Evolutionary conservation across 2,329 filamentous ascomycete species (phyloP).

Genomic region (Passalora sequoiae): DNA sequence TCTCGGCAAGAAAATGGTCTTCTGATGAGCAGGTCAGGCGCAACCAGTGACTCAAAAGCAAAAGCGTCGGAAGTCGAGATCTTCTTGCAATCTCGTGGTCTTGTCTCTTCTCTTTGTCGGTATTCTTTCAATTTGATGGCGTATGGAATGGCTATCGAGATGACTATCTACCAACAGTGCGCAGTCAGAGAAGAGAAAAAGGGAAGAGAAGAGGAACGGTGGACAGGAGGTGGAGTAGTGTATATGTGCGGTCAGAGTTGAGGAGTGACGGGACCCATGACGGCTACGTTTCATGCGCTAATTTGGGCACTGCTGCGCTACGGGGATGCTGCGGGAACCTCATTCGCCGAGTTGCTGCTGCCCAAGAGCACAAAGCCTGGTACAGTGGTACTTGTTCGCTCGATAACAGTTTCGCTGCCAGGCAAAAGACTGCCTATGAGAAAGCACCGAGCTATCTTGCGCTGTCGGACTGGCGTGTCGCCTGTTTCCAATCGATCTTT

Average conservation of each 20-base stretch:
- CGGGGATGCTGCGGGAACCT: too few species aligned
- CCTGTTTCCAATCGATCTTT: neutral
- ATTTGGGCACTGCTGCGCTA: too few species aligned
- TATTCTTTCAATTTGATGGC: constrained; percentile 18
- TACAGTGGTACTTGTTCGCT: too few species aligned
- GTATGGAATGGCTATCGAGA: constrained; percentile 24
- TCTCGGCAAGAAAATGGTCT: constrained; percentile 20
- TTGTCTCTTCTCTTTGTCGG: constrained; percentile 10
- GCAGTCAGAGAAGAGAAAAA: constrained; percentile 9
- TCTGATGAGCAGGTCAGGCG: constrained; percentile 7
- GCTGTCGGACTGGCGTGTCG: too few species aligned
- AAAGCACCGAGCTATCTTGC: too few species aligned
- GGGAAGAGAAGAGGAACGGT: constrained; percentile 9
- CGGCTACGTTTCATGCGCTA: too few species aligned
- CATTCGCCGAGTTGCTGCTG: constrained; percentile 5
- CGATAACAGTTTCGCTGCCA: too few species aligned
- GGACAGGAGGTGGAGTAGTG: constrained; percentile 7
- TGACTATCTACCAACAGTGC: constrained; percentile 19
- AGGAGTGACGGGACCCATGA: constrained; percentile 16
- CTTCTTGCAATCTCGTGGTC: constrained; percentile 6
- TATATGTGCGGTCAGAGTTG: constrained; percentile 15
- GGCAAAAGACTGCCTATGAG: too few species aligned
- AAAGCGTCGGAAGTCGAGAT: constrained; percentile 2
- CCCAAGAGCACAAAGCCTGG: neutral
- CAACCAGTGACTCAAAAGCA: constrained; percentile 10